Percentiles rank a stretch among this genome's conserved stretches.
Evolutionary conservation across 2,329 filamentous ascomycete genomes (phyloP).

Genomic region (Pestalotiopsis fici): DNA sequence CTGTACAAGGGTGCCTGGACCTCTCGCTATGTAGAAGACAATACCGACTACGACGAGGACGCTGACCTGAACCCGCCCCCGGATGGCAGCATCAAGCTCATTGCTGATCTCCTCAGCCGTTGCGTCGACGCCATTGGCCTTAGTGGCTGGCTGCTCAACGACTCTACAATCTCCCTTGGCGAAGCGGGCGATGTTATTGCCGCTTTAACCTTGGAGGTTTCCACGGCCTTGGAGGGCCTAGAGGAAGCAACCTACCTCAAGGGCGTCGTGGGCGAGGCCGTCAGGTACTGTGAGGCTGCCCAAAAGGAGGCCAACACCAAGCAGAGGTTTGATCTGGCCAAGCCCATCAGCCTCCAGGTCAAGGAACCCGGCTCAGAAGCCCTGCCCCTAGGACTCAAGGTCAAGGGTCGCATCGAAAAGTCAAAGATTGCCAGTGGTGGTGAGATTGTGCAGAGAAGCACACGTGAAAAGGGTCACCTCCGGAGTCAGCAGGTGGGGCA

Average conservation of each 20-base stretch:
- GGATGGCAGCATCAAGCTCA: constrained; percentile 69
- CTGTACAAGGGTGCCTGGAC: constrained; percentile 77
- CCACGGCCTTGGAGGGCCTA: constrained; percentile 70
- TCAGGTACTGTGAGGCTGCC: constrained; percentile 56
- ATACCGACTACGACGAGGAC: constrained; percentile 46
- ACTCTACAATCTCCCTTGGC: constrained; percentile 51
- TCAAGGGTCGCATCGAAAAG: constrained; percentile 47
- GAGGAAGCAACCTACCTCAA: constrained; percentile 68
- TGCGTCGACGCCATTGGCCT: constrained; percentile 76
- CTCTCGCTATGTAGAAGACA: constrained; percentile 63
- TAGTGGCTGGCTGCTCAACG: constrained; percentile 72
- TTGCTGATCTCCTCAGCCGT: constrained; percentile 70
- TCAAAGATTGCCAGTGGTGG: constrained; percentile 68
- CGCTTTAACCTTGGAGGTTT: constrained; percentile 68
- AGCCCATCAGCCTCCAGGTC: constrained; percentile 46
- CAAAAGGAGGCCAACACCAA: constrained; percentile 21
- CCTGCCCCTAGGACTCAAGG: constrained; percentile 75
- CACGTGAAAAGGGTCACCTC: constrained; percentile 74
- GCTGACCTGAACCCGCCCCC: constrained; percentile 53
- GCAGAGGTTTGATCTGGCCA: constrained; percentile 32
- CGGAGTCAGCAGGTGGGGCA: constrained; percentile 78
- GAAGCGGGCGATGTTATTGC: constrained; percentile 66
- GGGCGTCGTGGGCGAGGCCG: constrained; percentile 65
- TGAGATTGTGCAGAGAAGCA: constrained; percentile 68
- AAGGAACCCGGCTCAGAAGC: constrained; percentile 44